Evolutionary conservation across 768 basidiomycete species (phyloP), one percentile per base, ranked within the genome.

Genomic region (Symmetrospora coprosmae): DNA sequence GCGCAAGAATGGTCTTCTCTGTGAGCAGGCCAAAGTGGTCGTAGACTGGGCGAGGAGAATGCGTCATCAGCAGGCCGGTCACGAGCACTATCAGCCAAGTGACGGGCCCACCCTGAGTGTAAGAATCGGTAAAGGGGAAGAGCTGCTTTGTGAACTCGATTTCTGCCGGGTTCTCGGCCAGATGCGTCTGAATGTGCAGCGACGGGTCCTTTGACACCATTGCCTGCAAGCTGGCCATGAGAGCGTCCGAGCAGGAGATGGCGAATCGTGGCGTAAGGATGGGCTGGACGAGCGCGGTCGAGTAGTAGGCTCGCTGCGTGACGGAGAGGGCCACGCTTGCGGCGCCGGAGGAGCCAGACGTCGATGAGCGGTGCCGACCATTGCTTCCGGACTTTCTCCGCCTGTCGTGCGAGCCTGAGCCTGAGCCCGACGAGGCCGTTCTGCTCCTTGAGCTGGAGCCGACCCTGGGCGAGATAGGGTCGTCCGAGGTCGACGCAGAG

Each of bases 191-290:
- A 50, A 94, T 85, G 51, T 79, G 78, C 33, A 97, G 76, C 1
- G 73, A 64, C 2, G 81, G 78, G 66, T 86, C 79, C 30, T 51
- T 48, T 3, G 73, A 69, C 0, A 84, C 84, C 38, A 92, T 73
- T 4, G 74, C 65, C 8, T 85, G 82, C 4, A 97, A 76, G 3
- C 74, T 72, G 0, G 68, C 46, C 49, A 96, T 77, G 30, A 91
- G 80, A n/a, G 79, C 74, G 13, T 76, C 71, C 0, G 89, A 81
- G 73, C 89, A 92, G 11, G 86, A 82, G 61, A 96, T 84, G 23
- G 92, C 92, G 71, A 96, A 97, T n/a, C 92, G 85, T 14, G 92
- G 92, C 0, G 92, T 96, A 40, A 96, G 74, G 67, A 89, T 82
- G 4, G 92, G 92, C 58, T 86, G 85, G 9, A 97, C 84, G 6